phyloP scores from a whole-genome alignment of 371 early-diverging fungal genomes.

The Funneliformis caledonium region DNA sequence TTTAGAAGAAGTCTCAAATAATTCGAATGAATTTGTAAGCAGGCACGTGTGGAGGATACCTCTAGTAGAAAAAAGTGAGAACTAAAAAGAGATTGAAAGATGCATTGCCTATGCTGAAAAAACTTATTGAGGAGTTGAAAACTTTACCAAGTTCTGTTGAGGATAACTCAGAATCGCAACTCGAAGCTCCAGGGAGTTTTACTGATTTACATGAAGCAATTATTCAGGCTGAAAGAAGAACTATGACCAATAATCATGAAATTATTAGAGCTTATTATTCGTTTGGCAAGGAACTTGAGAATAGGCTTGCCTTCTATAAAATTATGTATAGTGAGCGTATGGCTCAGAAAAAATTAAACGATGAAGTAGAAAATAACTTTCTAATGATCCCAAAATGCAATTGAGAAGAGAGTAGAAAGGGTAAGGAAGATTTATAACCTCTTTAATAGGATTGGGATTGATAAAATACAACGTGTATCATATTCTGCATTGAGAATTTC shows the following conservation, averaged over 20 bases:
- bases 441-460: not conserved
- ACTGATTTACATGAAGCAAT: not conserved
- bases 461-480: not conserved
- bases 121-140: too few relatives aligned
- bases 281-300: not conserved
- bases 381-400: not conserved
- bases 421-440: constrained; percentile 7
- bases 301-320: not conserved
- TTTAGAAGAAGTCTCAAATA: too few relatives aligned
- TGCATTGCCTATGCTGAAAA: too few relatives aligned
- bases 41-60: too few relatives aligned
- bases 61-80: too few relatives aligned
- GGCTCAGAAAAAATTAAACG: not conserved
- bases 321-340: not conserved
- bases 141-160: too few relatives aligned
- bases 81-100: too few relatives aligned
- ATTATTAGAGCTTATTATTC: not conserved
- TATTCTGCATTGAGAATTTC: too few relatives aligned
- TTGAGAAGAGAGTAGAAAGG: not conserved
- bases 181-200: not conserved
- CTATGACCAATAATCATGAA: not conserved
- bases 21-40: too few relatives aligned
- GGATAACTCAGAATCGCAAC: too few relatives aligned
- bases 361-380: not conserved
- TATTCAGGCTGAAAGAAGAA: not conserved